A percentile compares a stretch with the other conserved stretches of the same genome.
Evolutionary conservation across 1,139 yeast species (phyloP).

Genomic region (Yamadazyma diospyri): DNA sequence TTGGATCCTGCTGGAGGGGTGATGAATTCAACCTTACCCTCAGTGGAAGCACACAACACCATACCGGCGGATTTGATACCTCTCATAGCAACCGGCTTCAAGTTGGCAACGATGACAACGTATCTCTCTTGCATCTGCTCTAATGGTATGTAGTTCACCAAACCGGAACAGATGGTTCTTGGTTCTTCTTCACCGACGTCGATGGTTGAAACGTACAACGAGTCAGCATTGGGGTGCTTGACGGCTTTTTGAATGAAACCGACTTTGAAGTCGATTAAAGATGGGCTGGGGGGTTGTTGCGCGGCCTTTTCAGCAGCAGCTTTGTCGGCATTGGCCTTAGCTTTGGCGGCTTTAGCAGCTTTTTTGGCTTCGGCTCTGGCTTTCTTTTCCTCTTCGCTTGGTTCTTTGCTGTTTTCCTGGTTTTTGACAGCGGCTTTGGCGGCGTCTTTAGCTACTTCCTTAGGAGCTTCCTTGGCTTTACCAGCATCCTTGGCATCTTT

Average conservation of each 20-base stretch:
- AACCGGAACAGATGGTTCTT: conserved; percentile 95
- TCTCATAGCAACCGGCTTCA: conserved; percentile 67
- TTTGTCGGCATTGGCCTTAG: conserved; percentile 62
- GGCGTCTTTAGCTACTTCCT: conserved; percentile 6
- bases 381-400: conserved; percentile 59
- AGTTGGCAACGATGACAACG: conserved; percentile 56
- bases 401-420: conserved; percentile 21
- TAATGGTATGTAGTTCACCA: conserved; percentile 48
- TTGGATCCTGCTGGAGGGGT: conserved; percentile 93
- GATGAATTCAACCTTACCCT: conserved; percentile 77
- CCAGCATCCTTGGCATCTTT: conserved; percentile 27
- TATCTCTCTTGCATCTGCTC: conserved; percentile 45
- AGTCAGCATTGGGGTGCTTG: conserved; percentile 97
- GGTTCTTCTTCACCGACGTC: conserved; percentile 96
- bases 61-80: conserved; percentile 94
- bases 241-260: conserved; percentile 96
- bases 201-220: conserved; percentile 92
- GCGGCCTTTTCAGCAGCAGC: conserved; percentile 55
- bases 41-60: conserved; percentile 90
- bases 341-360: conserved; percentile 73
- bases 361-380: conserved; percentile 59
- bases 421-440: conserved; percentile 20
- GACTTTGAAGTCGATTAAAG: conserved; percentile 87
- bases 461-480: conserved; percentile 8
- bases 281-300: conserved; percentile 66